Base-by-base conservation (phyloP, 129 eudicot species). In the Chrysanthemum makinoi region DNA sequence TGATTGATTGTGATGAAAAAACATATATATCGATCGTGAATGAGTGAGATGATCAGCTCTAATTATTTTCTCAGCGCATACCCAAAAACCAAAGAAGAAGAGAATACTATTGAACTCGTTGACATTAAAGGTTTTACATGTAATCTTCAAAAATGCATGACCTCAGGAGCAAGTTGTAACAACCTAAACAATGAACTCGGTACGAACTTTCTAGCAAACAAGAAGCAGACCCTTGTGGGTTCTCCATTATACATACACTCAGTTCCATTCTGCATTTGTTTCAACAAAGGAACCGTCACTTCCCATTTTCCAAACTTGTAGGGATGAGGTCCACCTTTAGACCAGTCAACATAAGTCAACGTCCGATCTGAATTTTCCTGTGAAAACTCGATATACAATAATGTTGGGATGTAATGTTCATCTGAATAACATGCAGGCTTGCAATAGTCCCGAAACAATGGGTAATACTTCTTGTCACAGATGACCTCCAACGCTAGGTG, bases 141-240 rank as follows among this genome's bases (percentile, higher is more conserved):
- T 61, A 24, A 44, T 70, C 52, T 70, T 77, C 72, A 77, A 77
- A 77, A 77, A 55, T 80, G 58, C 87, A 91, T 72, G 18, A 86
- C 19, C 54, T 26, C 71, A 0, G 96, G 90, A 30, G 97, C 90
- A 59, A 82, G 77, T 62, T 81, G 85, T 30, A 91, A 56, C 66
- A 91, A 63, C 77, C 93, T 80, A 53, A 67, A 70, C 79, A 88
- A 77, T 46, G 96, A 69, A 76, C 75, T 81, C 3, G 87, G 87
- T 48, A 72, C 44, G 77, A 91, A 91, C 74, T 91, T 91, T 81
- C 97, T 88, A 28, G 96, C 97, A 83, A 91, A 91, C 87, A 91
- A 68, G 77, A 51, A 82, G 56, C 96, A 89, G 46, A 84, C 17
- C 51, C 75, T 70, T 2, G 90, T 84, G 28, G 28, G 64, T 68